These are phyloP conservation scores for Fomitopsis schrenkii DNA, from an alignment of 1,284 basidiomycete genomes.

Conservation along the genomic window DNA sequence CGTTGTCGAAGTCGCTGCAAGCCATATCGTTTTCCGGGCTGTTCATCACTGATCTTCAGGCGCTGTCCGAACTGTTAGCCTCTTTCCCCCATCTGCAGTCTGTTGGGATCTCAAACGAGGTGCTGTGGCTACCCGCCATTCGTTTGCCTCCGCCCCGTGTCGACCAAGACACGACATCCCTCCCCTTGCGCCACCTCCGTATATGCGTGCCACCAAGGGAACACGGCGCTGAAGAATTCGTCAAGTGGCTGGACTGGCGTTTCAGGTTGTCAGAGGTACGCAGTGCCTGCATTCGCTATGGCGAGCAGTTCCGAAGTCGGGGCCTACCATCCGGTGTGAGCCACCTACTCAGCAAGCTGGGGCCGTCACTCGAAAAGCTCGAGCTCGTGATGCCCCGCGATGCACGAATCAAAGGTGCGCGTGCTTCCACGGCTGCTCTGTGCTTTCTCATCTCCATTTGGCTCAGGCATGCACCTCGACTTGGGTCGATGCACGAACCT, in stretches of 20 bases:
- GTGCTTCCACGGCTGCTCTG: not conserved
- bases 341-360: not conserved
- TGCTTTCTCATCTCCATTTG: not conserved
- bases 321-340: not conserved
- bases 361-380: not conserved
- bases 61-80: not conserved
- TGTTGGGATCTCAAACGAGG: not conserved
- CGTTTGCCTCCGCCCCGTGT: not conserved
- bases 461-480: not conserved
- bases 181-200: not conserved
- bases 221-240: not conserved
- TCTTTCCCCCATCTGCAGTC: not conserved
- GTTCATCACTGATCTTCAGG: not conserved
- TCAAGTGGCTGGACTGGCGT: not conserved
- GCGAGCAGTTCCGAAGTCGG: not conserved
- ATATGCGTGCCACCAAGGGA: not conserved
- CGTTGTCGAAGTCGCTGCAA: not conserved
- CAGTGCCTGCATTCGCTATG: not conserved
- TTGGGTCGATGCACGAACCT: not conserved
- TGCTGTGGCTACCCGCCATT: not conserved
- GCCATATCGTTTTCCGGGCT: not conserved
- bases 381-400: conserved; percentile 1
- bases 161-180: not conserved
- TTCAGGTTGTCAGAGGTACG: not conserved
- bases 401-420: not conserved